Evolutionary conservation across 2,329 filamentous ascomycete genomes (phyloP).

Genomic region (Fusarium siculi): DNA sequence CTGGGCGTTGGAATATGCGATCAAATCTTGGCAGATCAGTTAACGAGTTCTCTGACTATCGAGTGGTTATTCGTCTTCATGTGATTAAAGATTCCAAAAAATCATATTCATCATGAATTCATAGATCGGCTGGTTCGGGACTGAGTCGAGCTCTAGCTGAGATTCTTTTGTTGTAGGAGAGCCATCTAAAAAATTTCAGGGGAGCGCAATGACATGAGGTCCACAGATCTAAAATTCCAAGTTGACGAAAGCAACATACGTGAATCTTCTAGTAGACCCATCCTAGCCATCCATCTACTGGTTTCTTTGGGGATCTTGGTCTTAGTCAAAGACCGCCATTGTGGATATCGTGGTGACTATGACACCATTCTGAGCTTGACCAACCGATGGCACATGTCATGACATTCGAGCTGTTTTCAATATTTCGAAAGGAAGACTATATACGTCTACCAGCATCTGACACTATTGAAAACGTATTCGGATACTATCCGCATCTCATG

Average conservation of each 20-base stretch:
- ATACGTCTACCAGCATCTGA: not conserved
- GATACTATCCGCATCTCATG: slow-evolving; percentile 3
- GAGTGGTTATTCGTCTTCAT: not conserved
- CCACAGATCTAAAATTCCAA: not conserved
- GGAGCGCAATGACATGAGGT: not conserved
- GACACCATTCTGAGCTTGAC: not conserved
- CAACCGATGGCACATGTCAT: not conserved
- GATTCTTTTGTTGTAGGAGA: not conserved
- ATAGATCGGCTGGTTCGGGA: not conserved
- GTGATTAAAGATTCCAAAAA: not conserved
- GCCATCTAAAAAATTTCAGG: not conserved
- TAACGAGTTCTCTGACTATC: not conserved
- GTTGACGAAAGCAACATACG: not conserved
- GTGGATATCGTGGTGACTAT: not conserved
- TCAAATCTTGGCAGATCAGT: not conserved
- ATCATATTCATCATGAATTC: not conserved
- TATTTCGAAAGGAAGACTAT: not conserved
- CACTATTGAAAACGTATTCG: slow-evolving; percentile 7
- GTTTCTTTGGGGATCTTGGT: not conserved
- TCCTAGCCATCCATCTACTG: not conserved
- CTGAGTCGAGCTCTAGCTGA: not conserved
- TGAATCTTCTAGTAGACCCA: not conserved
- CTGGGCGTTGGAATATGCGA: slow-evolving; percentile 19
- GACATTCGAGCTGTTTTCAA: not conserved
- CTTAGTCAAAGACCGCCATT: not conserved